These are phyloP conservation scores for Monosporascus sp. DNA, from an alignment of 2,329 filamentous ascomycete species.

Conservation along the genomic window DNA sequence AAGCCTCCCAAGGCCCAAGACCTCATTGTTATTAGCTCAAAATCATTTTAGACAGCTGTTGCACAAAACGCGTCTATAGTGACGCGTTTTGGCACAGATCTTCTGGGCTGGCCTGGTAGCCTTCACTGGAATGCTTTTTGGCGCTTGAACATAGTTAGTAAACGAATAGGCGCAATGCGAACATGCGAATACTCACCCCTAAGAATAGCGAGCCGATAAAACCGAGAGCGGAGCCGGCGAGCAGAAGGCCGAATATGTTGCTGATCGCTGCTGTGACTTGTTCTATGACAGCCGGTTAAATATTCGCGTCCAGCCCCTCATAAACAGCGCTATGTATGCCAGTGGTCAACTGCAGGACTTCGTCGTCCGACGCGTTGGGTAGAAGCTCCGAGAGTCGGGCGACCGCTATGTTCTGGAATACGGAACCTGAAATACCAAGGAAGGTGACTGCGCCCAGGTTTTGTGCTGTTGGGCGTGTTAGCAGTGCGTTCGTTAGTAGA, in stretches of 20 bases:
- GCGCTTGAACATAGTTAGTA: no score
- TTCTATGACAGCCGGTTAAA: not conserved
- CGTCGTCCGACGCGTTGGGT: not conserved
- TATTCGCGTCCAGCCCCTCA: not conserved
- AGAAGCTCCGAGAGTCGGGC: not conserved
- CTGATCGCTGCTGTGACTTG: constrained; percentile 5
- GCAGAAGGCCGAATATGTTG: constrained; percentile 6
- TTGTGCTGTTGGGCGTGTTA: constrained; percentile 10
- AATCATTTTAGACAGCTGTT: no score
- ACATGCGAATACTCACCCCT: not conserved
- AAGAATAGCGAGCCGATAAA: constrained; percentile 5
- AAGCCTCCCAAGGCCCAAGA: no score
- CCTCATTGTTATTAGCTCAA: no score
- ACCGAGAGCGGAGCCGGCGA: constrained; percentile 4
- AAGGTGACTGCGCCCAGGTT: constrained; percentile 26
- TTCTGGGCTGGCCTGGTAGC: no score
- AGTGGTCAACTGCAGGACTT: constrained; percentile 5
- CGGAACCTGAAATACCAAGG: constrained; percentile 25
- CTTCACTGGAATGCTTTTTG: no score
- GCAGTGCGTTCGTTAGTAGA: not conserved
- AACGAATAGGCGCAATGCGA: no score
- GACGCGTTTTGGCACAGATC: no score
- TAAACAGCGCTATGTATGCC: constrained; percentile 7
- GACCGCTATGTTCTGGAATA: constrained; percentile 25
- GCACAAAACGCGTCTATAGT: no score